phyloP scores from a whole-genome alignment of 257 asterid species.

The Solanum sparsipilum region DNA sequence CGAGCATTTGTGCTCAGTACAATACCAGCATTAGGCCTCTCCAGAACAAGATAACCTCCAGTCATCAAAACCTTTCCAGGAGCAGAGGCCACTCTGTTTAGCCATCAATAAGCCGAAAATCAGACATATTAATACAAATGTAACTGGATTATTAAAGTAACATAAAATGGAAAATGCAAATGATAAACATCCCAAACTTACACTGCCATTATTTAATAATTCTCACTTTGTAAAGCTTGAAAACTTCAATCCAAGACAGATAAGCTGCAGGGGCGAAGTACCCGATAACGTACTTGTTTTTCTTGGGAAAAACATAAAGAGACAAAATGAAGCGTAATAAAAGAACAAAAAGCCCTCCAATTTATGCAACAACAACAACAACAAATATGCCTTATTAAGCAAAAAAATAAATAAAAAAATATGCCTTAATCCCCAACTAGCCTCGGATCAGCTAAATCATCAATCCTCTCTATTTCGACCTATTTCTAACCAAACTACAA shows the following conservation, averaged over 20 bases:
- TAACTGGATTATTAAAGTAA: background rate
- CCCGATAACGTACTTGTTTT: background rate
- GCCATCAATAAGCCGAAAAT: conserved; percentile 4
- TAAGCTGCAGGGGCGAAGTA: background rate
- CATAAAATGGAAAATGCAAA: background rate
- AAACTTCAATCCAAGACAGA: background rate
- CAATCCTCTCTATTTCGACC: background rate
- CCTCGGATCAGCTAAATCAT: background rate
- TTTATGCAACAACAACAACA: background rate
- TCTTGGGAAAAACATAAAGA: background rate
- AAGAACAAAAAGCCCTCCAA: background rate
- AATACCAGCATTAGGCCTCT: conserved; percentile 98
- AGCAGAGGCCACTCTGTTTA: conserved; percentile 80
- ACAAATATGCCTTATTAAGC: background rate
- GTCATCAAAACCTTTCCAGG: conserved; percentile 99
- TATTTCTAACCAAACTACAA: background rate
- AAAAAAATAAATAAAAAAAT: background rate
- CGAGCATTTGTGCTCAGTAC: conserved; percentile 97
- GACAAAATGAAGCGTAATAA: background rate
- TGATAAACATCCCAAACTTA: background rate
- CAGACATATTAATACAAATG: background rate
- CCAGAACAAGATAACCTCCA: conserved; percentile 91
- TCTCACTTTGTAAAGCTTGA: background rate
- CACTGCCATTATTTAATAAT: background rate
- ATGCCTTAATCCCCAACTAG: background rate